Percentiles rank a stretch among this genome's conserved stretches.
These are phyloP conservation scores for Fusarium penzigii DNA, from an alignment of 2,329 filamentous ascomycete species.

Conservation along the genomic window DNA sequence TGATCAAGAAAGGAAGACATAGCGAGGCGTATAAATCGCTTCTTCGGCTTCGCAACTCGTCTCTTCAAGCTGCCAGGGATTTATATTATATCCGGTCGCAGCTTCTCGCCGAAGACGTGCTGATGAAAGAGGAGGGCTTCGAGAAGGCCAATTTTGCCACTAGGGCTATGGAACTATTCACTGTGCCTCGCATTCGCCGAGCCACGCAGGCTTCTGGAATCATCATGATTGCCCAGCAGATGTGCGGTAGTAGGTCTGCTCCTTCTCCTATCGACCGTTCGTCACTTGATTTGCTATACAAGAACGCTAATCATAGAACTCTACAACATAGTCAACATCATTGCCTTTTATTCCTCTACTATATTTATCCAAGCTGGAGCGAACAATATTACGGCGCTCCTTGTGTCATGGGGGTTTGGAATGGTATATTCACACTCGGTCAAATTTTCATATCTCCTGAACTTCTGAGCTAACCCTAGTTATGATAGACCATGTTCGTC, in stretches of 20 bases:
- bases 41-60: slow-evolving; percentile 55
- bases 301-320: slow-evolving; percentile 54
- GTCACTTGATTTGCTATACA: slow-evolving; percentile 43
- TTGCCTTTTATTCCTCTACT: slow-evolving; percentile 49
- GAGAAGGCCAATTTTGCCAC: slow-evolving; percentile 34
- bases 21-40: slow-evolving; percentile 58
- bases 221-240: slow-evolving; percentile 73
- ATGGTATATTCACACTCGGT: slow-evolving; percentile 66
- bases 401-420: slow-evolving; percentile 65
- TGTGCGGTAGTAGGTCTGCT: slow-evolving; percentile 46
- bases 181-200: slow-evolving; percentile 65
- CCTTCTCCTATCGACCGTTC: background rate
- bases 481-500: slow-evolving; percentile 56
- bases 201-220: slow-evolving; percentile 75
- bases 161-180: slow-evolving; percentile 56
- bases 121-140: slow-evolving; percentile 31
- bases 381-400: slow-evolving; percentile 43
- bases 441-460: slow-evolving; percentile 32
- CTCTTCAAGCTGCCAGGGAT: slow-evolving; percentile 62
- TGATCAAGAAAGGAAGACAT: slow-evolving; percentile 61
- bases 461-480: slow-evolving; percentile 45
- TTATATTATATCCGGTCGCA: slow-evolving; percentile 59
- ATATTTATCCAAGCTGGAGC: slow-evolving; percentile 48
- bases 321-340: slow-evolving; percentile 57
- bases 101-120: slow-evolving; percentile 32